These are phyloP conservation scores for Cercospora canescens DNA, from an alignment of 2,329 filamentous ascomycete species.

Conservation along the genomic window DNA sequence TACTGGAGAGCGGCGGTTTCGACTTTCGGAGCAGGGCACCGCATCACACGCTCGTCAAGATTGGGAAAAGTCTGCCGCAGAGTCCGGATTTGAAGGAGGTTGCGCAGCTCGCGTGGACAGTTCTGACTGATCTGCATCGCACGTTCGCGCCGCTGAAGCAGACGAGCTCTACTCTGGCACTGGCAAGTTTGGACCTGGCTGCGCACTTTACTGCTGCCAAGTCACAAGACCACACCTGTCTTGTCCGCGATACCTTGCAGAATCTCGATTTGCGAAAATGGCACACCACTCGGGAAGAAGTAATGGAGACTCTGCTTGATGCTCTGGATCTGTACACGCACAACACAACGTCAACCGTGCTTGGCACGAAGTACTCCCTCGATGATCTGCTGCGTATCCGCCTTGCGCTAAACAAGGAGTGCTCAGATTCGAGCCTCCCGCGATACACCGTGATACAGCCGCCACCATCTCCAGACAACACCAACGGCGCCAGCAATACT, in stretches of 20 bases:
- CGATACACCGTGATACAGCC: slow-evolving; percentile 55
- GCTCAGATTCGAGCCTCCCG: slow-evolving; percentile 61
- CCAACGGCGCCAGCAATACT: slow-evolving; percentile 34
- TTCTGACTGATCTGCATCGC: slow-evolving; percentile 87
- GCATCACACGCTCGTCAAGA: slow-evolving; percentile 80
- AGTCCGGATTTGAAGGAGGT: slow-evolving; percentile 50
- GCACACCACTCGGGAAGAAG: slow-evolving; percentile 46
- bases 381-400: slow-evolving; percentile 83
- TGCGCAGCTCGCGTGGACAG: slow-evolving; percentile 68
- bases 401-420: slow-evolving; percentile 81
- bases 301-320: slow-evolving; percentile 81
- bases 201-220: slow-evolving; percentile 56
- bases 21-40: slow-evolving; percentile 90
- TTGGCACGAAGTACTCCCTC: slow-evolving; percentile 71
- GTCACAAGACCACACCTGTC: slow-evolving; percentile 19
- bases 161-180: slow-evolving; percentile 78
- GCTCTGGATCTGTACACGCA: slow-evolving; percentile 91
- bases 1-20: slow-evolving; percentile 89
- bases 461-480: slow-evolving; percentile 36
- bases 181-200: slow-evolving; percentile 79
- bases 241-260: slow-evolving; percentile 31
- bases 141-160: slow-evolving; percentile 93
- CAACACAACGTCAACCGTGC: slow-evolving; percentile 70
- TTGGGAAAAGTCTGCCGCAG: slow-evolving; percentile 42
- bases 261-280: slow-evolving; percentile 49